phyloP scores from a whole-genome alignment of 2,329 filamentous ascomycete genomes.

The Diaporthe helianthi region DNA sequence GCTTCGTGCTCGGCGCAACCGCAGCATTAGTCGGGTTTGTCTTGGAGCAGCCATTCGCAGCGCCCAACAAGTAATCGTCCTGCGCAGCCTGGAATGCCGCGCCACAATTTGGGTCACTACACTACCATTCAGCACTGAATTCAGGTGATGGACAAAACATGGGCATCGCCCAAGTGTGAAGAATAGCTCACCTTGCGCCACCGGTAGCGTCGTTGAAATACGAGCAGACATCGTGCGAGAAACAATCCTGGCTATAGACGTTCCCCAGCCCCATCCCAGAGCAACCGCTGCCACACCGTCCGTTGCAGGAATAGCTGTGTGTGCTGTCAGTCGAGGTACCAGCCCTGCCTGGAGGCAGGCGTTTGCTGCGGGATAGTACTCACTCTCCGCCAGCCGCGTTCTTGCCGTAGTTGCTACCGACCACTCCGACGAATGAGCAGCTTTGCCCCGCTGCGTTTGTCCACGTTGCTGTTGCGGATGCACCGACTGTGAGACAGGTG shows the following conservation, averaged over 20 bases:
- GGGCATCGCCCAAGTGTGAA: not conserved
- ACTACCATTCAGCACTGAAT: constrained; percentile 1
- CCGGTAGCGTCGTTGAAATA: constrained; percentile 57
- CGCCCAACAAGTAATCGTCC: constrained; percentile 51
- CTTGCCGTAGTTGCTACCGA: constrained; percentile 56
- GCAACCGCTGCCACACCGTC: constrained; percentile 56
- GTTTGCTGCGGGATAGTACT: constrained; percentile 32
- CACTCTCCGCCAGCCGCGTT: constrained; percentile 53
- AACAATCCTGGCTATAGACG: constrained; percentile 58
- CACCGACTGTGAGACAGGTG: constrained; percentile 48
- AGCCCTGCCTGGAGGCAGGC: not conserved
- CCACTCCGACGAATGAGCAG: constrained; percentile 52
- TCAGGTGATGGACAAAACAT: not conserved
- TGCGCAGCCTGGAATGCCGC: constrained; percentile 50
- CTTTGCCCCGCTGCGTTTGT: constrained; percentile 50
- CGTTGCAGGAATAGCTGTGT: constrained; percentile 56
- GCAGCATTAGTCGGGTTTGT: constrained; percentile 44
- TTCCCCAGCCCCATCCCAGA: constrained; percentile 52
- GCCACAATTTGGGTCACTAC: constrained; percentile 56
- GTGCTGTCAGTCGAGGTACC: not conserved
- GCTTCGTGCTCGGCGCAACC: constrained; percentile 39
- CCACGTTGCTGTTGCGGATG: constrained; percentile 54
- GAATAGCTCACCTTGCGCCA: constrained; percentile 49
- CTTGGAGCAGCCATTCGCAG: constrained; percentile 44
- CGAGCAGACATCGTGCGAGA: constrained; percentile 58